A percentile compares a stretch with the other conserved stretches of the same genome.
Conservation (phyloP, 805 yeast genomes). For the Candida qinlingensis region DNA sequence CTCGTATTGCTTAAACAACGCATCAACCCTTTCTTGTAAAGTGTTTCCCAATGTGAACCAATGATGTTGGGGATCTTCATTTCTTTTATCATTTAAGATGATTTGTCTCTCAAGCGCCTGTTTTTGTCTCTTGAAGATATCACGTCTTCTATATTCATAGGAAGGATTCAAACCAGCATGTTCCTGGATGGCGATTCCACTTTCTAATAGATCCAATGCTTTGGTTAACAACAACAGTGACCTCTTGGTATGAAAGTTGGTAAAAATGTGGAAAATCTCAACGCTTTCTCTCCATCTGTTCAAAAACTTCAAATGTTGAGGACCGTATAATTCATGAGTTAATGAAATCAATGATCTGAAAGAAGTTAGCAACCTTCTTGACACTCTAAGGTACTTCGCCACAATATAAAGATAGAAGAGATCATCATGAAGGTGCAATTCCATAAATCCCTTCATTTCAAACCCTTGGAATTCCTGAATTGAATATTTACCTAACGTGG, state of each 20-base stretch:
- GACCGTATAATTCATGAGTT: background rate
- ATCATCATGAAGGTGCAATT: conserved; percentile 4
- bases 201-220: conserved; percentile 5
- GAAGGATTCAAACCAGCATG: background rate
- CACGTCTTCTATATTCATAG: background rate
- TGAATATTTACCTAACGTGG: conserved; percentile 2
- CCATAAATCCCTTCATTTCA: background rate
- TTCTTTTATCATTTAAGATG: conserved; percentile 1
- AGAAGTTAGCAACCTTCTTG: background rate
- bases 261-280: conserved; percentile 4
- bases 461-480: background rate
- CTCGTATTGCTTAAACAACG: background rate
- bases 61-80: background rate
- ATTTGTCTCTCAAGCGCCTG: conserved; percentile 5
- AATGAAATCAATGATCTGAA: too few relatives aligned
- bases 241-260: conserved; percentile 6
- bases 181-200: conserved; percentile 6
- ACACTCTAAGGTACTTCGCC: background rate
- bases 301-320: conserved; percentile 5
- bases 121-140: background rate
- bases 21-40: conserved; percentile 2
- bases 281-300: conserved; percentile 8
- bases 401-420: conserved; percentile 1
- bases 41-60: conserved; percentile 9
- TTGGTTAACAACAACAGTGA: conserved; percentile 5